Conservation (phyloP, 2,329 filamentous ascomycete genomes). For the Microsporum ferrugineum region DNA sequence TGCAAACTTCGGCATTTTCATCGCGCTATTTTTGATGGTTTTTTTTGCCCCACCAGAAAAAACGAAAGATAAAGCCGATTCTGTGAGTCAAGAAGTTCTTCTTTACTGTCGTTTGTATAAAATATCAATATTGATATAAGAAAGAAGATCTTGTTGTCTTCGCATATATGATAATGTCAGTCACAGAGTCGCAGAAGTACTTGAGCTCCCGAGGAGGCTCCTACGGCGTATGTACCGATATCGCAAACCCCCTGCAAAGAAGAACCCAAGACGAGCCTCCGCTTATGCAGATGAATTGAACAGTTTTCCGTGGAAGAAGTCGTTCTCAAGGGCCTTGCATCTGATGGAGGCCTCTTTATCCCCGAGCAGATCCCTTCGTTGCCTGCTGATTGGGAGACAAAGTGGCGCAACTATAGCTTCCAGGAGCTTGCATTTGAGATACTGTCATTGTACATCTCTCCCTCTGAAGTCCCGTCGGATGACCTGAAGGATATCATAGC, state of each 20-base stretch:
- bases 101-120: not conserved
- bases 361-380: slow-evolving; percentile 66
- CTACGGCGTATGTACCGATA: slow-evolving; percentile 43
- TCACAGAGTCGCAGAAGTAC: slow-evolving; percentile 44
- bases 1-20: slow-evolving; percentile 2
- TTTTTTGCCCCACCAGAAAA: not conserved
- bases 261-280: not conserved
- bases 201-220: slow-evolving; percentile 52
- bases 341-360: slow-evolving; percentile 80
- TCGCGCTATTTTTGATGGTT: not conserved
- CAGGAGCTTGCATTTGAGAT: slow-evolving; percentile 39
- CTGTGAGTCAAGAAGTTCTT: not conserved
- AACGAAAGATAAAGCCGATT: not conserved
- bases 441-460: slow-evolving; percentile 68
- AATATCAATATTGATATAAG: not conserved
- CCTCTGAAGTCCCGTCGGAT: slow-evolving; percentile 63
- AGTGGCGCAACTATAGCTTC: slow-evolving; percentile 70
- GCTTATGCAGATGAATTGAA: slow-evolving; percentile 3
- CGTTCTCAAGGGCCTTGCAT: slow-evolving; percentile 76
- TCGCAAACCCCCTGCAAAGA: not conserved
- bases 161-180: slow-evolving; percentile 6
- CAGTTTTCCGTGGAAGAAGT: slow-evolving; percentile 75
- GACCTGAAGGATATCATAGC: slow-evolving; percentile 77
- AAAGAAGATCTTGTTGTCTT: not conserved
- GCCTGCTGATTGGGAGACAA: slow-evolving; percentile 51